Evolutionary conservation across 2,329 filamentous ascomycete species (phyloP).

Genomic region (Calonectria hawksworthii): DNA sequence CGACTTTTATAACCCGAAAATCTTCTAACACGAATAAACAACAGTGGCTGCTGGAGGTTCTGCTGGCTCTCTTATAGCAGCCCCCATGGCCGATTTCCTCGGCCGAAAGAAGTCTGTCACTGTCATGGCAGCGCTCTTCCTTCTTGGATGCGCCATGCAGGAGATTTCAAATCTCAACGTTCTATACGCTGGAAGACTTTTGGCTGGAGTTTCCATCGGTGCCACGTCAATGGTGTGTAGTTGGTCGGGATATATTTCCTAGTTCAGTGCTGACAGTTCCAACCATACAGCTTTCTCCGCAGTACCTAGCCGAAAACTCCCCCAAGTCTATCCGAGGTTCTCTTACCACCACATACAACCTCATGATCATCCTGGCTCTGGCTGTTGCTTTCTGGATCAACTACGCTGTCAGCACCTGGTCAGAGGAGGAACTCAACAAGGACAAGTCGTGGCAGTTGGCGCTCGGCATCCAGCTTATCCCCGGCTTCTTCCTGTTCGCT

Average conservation of each 20-base stretch:
- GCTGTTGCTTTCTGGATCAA: slow-evolving; percentile 26
- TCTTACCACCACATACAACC: slow-evolving; percentile 17
- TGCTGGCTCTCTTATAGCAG: slow-evolving; percentile 14
- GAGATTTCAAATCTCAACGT: slow-evolving; percentile 19
- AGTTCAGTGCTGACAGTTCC: not conserved
- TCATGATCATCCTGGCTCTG: slow-evolving; percentile 25
- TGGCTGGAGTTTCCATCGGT: slow-evolving; percentile 19
- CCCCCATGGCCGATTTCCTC: slow-evolving; percentile 22
- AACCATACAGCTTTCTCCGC: slow-evolving; percentile 18
- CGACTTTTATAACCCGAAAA: not conserved
- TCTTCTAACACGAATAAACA: not conserved
- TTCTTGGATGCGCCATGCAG: slow-evolving; percentile 20
- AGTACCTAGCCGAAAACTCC: slow-evolving; percentile 23
- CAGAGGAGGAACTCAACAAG: not conserved
- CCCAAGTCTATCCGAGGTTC: slow-evolving; percentile 24
- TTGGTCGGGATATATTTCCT: not conserved
- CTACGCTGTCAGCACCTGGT: slow-evolving; percentile 23
- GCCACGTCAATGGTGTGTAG: slow-evolving; percentile 15
- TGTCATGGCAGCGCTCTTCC: slow-evolving; percentile 16
- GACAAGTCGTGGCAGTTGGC: slow-evolving; percentile 23
- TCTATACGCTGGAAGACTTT: slow-evolving; percentile 17
- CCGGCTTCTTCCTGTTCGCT: slow-evolving; percentile 31
- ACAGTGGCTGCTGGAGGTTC: slow-evolving; percentile 26
- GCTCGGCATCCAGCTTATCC: slow-evolving; percentile 34
- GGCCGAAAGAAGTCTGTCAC: slow-evolving; percentile 23